A percentile compares a stretch with the other conserved stretches of the same genome.
Evolutionary conservation across 2,329 filamentous ascomycete genomes (phyloP).

Genomic region (Fusarium illudens): DNA sequence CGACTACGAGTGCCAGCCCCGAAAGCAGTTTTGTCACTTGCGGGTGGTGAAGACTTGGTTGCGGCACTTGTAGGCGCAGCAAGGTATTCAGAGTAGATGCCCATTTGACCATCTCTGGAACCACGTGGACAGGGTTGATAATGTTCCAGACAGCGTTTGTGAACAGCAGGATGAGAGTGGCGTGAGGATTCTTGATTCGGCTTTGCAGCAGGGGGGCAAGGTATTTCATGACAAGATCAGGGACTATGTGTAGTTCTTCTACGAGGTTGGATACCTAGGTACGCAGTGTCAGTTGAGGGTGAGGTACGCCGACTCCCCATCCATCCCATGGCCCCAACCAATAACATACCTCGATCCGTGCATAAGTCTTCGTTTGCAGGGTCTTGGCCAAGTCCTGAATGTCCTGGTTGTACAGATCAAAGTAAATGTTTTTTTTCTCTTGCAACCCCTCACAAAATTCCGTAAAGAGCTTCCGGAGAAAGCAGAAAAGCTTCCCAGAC

Average conservation of each 20-base stretch:
- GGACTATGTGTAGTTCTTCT: not conserved
- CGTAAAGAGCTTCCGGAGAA: not conserved
- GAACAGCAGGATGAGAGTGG: constrained; percentile 20
- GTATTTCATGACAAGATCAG: not conserved
- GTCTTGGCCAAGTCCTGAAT: not conserved
- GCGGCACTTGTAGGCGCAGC: not conserved
- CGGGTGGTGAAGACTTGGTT: not conserved
- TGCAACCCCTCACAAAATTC: not conserved
- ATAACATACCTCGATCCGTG: constrained; percentile 13
- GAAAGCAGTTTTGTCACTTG: not conserved
- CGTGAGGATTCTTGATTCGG: constrained; percentile 1
- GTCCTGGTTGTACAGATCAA: not conserved
- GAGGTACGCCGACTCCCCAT: not conserved
- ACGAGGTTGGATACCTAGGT: constrained; percentile 17
- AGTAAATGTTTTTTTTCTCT: not conserved
- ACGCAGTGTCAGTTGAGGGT: not conserved
- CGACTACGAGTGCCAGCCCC: not conserved
- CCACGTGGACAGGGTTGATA: not conserved
- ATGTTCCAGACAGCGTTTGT: not conserved
- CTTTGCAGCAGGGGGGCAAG: constrained; percentile 4
- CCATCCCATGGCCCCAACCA: no score
- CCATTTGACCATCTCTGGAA: not conserved
- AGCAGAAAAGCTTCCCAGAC: constrained; percentile 15
- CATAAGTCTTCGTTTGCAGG: not conserved
- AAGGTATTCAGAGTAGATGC: not conserved